phyloP scores from a whole-genome alignment of 164 flowering plant species.

The Vitis rotundifolia region DNA sequence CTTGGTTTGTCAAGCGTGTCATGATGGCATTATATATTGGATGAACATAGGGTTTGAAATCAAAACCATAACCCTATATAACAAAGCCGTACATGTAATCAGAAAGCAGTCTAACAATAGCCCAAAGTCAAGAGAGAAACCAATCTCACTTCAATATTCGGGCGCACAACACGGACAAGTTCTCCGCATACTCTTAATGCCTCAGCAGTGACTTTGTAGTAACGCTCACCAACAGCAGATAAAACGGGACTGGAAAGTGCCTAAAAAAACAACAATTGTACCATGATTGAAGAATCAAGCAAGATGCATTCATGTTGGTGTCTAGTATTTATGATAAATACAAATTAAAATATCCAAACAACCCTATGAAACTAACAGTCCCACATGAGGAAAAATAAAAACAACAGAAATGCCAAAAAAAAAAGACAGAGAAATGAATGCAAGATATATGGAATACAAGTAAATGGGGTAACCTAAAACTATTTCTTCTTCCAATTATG shows the following conservation, averaged over 20 bases:
- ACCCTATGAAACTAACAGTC: not conserved
- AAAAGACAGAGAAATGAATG: too few species aligned
- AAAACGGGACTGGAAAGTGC: slow-evolving; percentile 82
- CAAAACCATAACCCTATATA: slow-evolving; percentile 66
- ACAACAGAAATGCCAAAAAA: not conserved
- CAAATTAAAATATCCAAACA: not conserved
- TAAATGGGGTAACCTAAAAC: too few species aligned
- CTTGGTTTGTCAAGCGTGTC: slow-evolving; percentile 93
- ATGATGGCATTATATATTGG: slow-evolving; percentile 90
- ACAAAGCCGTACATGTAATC: slow-evolving; percentile 8
- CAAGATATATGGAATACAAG: too few species aligned
- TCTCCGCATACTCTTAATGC: slow-evolving; percentile 97
- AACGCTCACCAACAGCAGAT: slow-evolving; percentile 94
- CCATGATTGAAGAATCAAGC: not conserved
- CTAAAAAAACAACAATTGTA: slow-evolving; percentile 33
- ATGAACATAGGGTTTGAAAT: slow-evolving; percentile 81
- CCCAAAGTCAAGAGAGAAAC: not conserved
- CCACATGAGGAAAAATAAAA: not conserved
- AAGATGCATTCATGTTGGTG: not conserved
- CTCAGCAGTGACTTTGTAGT: slow-evolving; percentile 98
- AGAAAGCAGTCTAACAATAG: slow-evolving; percentile 3
- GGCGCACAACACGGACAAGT: slow-evolving; percentile 93
- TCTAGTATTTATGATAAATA: not conserved
- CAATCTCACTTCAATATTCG: slow-evolving; percentile 64
- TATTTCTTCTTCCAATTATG: too few species aligned